These are phyloP conservation scores for Hordeum marinum DNA, from an alignment of 176 grass and related monocot species.

Conservation along the genomic window DNA sequence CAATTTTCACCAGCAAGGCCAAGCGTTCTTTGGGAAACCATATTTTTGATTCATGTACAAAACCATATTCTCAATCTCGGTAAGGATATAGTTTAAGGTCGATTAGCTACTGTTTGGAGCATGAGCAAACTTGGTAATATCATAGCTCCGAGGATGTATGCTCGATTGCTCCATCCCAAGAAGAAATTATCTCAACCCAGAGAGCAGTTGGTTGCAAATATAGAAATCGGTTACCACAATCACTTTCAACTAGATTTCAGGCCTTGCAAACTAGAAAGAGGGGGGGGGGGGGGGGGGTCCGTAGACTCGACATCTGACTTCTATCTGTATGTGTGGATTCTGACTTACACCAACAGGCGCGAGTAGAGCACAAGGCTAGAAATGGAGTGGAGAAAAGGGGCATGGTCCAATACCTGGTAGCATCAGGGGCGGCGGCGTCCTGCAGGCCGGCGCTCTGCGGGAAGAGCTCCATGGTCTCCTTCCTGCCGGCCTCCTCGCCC, in stretches of 20 bases:
- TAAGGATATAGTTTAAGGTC: neutral
- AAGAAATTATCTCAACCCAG: neutral
- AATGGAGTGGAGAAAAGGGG: neutral
- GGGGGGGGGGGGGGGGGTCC: no score
- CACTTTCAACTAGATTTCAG: conserved; percentile 3
- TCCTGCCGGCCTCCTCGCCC: conserved; percentile 33
- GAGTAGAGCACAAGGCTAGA: neutral
- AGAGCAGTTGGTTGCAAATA: neutral
- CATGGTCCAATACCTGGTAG: conserved; percentile 27
- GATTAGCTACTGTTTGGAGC: neutral
- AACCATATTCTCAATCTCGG: neutral
- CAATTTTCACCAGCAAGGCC: neutral
- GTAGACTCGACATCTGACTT: neutral
- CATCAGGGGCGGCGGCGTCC: conserved; percentile 16
- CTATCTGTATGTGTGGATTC: neutral
- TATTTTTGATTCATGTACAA: neutral
- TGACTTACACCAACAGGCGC: neutral
- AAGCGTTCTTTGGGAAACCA: neutral
- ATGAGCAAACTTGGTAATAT: neutral
- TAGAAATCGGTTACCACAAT: neutral
- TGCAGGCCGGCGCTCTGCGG: conserved; percentile 59
- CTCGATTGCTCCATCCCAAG: neutral
- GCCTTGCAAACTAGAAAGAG: neutral
- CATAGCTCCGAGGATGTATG: neutral
- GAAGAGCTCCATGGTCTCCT: conserved; percentile 79